phyloP scores from a whole-genome alignment of 2,329 filamentous ascomycete genomes.

The Balansia obtecta region DNA sequence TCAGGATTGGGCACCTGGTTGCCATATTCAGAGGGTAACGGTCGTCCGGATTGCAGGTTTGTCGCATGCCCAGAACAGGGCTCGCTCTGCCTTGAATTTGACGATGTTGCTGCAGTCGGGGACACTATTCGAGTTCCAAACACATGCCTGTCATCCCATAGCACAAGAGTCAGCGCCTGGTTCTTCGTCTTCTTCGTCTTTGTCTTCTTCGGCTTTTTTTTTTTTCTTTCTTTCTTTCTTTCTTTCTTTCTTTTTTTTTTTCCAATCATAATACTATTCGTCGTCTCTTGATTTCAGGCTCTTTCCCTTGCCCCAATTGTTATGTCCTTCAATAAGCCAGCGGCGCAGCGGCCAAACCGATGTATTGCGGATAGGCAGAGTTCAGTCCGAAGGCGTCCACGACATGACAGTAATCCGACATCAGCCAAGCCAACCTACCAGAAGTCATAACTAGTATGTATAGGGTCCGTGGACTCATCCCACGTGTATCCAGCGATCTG shows the following conservation, averaged over 20 bases:
- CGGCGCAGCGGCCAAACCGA: too few relatives aligned
- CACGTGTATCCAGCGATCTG: conserved; percentile 65
- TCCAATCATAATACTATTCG: too few relatives aligned
- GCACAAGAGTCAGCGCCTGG: background rate
- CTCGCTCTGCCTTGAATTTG: conserved; percentile 31
- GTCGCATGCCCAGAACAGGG: conserved; percentile 31
- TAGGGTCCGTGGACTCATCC: conserved; percentile 50
- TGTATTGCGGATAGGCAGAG: too few relatives aligned
- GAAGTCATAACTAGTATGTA: conserved; percentile 71
- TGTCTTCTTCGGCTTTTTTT: too few relatives aligned
- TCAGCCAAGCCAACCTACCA: conserved; percentile 41
- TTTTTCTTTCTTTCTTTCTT: background rate
- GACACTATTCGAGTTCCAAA: conserved; percentile 49
- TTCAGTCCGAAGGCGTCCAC: background rate
- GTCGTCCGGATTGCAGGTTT: conserved; percentile 30
- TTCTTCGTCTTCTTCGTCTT: background rate
- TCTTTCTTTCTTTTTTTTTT: background rate
- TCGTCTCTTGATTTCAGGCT: background rate
- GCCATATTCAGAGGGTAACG: conserved; percentile 27
- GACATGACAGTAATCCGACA: background rate
- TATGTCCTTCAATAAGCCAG: too few relatives aligned
- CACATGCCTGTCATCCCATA: conserved; percentile 40
- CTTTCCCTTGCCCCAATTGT: too few relatives aligned
- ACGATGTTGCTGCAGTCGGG: conserved; percentile 32
- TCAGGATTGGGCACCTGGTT: conserved; percentile 15